Conservation (phyloP, 2,329 filamentous ascomycete genomes). For the Hypoxylon sp. region DNA sequence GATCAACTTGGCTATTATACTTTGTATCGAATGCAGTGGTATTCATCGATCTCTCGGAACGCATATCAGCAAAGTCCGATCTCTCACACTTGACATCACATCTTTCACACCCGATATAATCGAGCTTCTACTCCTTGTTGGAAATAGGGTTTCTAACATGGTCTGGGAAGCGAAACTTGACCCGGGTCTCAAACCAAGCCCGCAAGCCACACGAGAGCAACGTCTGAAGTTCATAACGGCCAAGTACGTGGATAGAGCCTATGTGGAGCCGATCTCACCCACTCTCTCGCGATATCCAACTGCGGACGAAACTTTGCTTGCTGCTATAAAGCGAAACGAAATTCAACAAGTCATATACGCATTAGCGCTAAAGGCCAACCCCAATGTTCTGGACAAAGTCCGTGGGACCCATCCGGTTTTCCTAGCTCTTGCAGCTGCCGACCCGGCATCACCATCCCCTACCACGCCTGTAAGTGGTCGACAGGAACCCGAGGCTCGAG, state of each 20-base stretch:
- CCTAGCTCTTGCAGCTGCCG: constrained; percentile 88
- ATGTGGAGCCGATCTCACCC: constrained; percentile 78
- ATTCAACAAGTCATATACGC: constrained; percentile 93
- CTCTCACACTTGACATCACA: constrained; percentile 91
- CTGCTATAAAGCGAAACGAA: constrained; percentile 95
- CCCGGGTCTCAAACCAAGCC: constrained; percentile 72
- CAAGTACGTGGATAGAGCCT: constrained; percentile 89
- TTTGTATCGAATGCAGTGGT: constrained; percentile 98
- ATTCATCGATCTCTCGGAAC: constrained; percentile 96
- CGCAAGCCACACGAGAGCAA: constrained; percentile 86
- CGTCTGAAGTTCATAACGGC: constrained; percentile 92
- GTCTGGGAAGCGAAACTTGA: constrained; percentile 93
- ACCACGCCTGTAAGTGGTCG: constrained; percentile 53
- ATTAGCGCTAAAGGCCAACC: constrained; percentile 84
- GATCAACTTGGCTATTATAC: constrained; percentile 93
- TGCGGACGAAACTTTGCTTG: constrained; percentile 86
- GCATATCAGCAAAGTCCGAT: constrained; percentile 96
- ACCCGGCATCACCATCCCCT: constrained; percentile 79
- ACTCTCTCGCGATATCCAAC: constrained; percentile 79
- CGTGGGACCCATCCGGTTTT: constrained; percentile 89
- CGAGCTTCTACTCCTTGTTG: constrained; percentile 88
- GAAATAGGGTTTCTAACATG: constrained; percentile 95
- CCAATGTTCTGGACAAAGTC: constrained; percentile 85
- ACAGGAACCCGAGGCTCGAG: constrained; percentile 57
- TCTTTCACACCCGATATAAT: constrained; percentile 98